phyloP scores from a whole-genome alignment of 305 asterid genomes.

The Solanum hybrid region DNA sequence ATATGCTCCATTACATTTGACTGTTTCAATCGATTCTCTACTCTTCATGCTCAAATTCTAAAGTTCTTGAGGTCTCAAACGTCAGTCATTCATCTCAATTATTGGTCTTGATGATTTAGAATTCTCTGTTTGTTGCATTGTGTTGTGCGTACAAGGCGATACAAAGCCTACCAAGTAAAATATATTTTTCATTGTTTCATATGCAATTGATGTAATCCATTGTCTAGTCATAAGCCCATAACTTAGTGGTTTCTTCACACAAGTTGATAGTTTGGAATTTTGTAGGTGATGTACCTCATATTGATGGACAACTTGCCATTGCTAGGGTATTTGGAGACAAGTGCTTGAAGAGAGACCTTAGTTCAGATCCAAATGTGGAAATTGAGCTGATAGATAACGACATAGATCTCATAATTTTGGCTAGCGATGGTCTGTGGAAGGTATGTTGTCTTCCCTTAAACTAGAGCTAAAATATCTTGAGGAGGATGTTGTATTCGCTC shows the following conservation, averaged over 20 bases:
- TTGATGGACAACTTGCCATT: slow-evolving; percentile 86
- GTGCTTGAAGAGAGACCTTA: slow-evolving; percentile 74
- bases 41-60: neutral
- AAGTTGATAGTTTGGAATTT: neutral
- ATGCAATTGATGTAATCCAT: neutral
- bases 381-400: slow-evolving; percentile 52
- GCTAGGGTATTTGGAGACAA: slow-evolving; percentile 94
- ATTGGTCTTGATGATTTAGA: neutral
- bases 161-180: neutral
- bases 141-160: neutral
- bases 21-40: neutral
- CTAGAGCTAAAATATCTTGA: neutral
- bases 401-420: slow-evolving; percentile 56
- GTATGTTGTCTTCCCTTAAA: slow-evolving; percentile 12
- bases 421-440: slow-evolving; percentile 92
- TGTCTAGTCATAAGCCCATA: neutral
- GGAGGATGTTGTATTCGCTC: neutral
- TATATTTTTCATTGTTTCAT: neutral
- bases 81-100: neutral
- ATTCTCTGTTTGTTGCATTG: neutral
- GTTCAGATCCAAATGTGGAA: slow-evolving; percentile 66
- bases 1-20: neutral
- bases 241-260: neutral
- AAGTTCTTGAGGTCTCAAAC: neutral
- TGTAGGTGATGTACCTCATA: slow-evolving; percentile 83